Evolutionary conservation across 768 basidiomycete genomes (phyloP), one percentile per base, ranked within the genome.

Genomic region (Boletus rufocinnamomeus): DNA sequence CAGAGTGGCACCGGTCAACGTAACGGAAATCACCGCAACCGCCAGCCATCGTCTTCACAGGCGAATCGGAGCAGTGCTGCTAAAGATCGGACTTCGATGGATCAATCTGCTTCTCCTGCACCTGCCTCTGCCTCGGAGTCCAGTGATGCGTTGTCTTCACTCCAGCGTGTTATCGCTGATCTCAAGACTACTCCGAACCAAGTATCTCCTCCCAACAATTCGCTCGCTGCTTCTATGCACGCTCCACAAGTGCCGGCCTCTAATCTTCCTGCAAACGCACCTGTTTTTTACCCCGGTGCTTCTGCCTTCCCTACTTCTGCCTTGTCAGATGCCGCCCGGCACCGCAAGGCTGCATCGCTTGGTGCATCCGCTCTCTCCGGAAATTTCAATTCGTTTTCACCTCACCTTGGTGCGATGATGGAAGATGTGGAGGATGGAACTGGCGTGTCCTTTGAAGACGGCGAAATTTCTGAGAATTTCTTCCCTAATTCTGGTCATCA

Each of bases 151-250:
- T 79, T 94, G 58, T 89, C 89, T 59, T 93, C 91, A 30, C 84
- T 98, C 53, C 94, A 98, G 69, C 86, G 92, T 57, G 89, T 97
- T 72, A 98, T 98, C 65, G 91, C 91, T 56, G 95, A 98, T 73
- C 80, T 97, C 62, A 96, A 94, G 81, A 88, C 89, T 3, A 87
- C 90, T 50, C 79, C 84, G 52, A 83, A 77, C 67, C 82, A 74
- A 65, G 43, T 57, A 0, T 73, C 75, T 66, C 75, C 74, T 60
- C 72, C 75, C 43, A 76, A 67, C 58, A 79, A 76, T 50, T 69
- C 74, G 4, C 69, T 75, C 37, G 62, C 79, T 60, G 73, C 68
- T 64, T 76, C 81, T 44, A 79, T 83, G 67, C 76, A 82, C 61
- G 73, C 75, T 17, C 72, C 82, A 40, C 85, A 85, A 60, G 66